Evolutionary conservation across 2,329 filamentous ascomycete species (phyloP).

Genomic region (Diaporthe batatas): DNA sequence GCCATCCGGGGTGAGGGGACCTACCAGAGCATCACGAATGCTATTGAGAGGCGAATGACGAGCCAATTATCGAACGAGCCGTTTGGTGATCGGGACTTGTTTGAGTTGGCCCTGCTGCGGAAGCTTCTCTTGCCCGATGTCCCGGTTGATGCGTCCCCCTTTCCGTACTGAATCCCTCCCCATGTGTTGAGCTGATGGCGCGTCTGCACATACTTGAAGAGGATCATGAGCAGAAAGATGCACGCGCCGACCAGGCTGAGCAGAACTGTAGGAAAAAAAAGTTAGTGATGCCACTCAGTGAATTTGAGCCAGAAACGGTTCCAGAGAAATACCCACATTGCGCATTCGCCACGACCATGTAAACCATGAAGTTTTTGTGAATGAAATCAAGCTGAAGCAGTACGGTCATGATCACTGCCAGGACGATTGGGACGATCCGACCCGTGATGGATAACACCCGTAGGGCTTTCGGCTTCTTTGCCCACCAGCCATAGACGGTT

Average conservation of each 20-base stretch:
- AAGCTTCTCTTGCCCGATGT: constrained; percentile 4
- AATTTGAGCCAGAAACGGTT: not conserved
- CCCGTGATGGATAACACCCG: constrained; percentile 30
- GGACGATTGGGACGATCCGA: constrained; percentile 27
- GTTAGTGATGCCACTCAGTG: not conserved
- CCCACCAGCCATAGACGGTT: constrained; percentile 41
- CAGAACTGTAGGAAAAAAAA: not conserved
- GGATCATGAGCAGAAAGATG: constrained; percentile 40
- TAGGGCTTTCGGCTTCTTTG: constrained; percentile 21
- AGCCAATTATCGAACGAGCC: constrained; percentile 40
- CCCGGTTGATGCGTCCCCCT: not conserved
- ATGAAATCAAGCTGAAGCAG: constrained; percentile 36
- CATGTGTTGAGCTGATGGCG: constrained; percentile 32
- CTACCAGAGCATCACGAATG: constrained; percentile 39
- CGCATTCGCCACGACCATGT: constrained; percentile 34
- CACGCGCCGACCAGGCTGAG: constrained; percentile 34
- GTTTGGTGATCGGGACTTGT: not conserved
- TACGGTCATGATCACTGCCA: constrained; percentile 30
- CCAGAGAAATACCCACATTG: constrained; percentile 29
- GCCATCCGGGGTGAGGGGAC: not conserved
- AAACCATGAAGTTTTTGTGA: constrained; percentile 30
- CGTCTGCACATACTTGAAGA: constrained; percentile 39
- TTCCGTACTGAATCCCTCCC: constrained; percentile 24
- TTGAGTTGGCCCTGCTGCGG: constrained; percentile 29
- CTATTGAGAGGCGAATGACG: constrained; percentile 39